Evolutionary conservation across 345 rosid genomes (phyloP), one percentile per base, ranked within the genome.

Genomic region (Eucalyptus pauciflora): DNA sequence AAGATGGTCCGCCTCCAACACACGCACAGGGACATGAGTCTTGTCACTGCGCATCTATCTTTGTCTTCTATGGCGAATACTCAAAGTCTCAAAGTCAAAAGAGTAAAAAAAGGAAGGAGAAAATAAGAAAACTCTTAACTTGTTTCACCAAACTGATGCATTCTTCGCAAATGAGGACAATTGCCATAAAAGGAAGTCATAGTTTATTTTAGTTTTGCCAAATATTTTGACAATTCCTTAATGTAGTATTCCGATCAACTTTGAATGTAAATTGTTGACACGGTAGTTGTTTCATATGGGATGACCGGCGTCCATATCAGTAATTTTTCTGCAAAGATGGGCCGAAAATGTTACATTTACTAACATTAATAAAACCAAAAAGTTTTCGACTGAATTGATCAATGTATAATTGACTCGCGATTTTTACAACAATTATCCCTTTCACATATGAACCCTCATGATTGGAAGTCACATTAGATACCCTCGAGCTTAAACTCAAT

Each of bases 281-380:
- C 1, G 10, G 10, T 3, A 0, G 0, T 52, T 52, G 10, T 52
- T 18, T 52, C 1, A 52, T 20, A 52, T 52, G 20, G 2, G 25
- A 52, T 8, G 24, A 52, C 0, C 2, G 1, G 0, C 0, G 1
- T 52, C 10, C 1, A 52, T 52, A 52, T 20, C 1, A 20, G 0
- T 52, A 5, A 52, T 52, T 52, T 52, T 52, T 52, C 2, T 7
- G 1, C 0, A 0, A 20, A 20, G 2, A 20, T 52, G 3, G 58
- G 25, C 0, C 0, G 4, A 52, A 52, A 52, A 52, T 52, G 10
- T 52, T 52, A 52, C 24, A 52, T 52, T 52, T 52, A 18, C 24
- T 52, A 52, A 52, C 24, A 52, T 52, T 0, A 18, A 52, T 52
- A 52, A 56, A 24, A 56, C 10, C 13, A 24, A 56, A 8, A 24